Evolutionary conservation across 2,329 filamentous ascomycete genomes (phyloP).

Genomic region (Trichoderma hamatum): DNA sequence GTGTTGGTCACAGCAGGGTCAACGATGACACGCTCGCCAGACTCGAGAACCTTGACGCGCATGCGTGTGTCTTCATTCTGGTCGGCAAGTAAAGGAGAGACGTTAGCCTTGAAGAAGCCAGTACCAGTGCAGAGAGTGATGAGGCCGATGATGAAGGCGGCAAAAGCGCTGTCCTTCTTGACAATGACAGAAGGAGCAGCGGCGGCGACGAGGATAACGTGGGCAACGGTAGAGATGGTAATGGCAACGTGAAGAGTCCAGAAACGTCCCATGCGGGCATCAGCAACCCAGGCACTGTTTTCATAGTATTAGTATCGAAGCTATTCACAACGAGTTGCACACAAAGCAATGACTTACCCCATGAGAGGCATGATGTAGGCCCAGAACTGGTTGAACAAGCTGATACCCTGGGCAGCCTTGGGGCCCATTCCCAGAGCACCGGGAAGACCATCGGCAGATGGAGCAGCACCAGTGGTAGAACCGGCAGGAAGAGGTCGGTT

Average conservation of each 20-base stretch:
- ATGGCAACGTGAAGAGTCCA: conserved; percentile 72
- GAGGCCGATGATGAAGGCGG: conserved; percentile 69
- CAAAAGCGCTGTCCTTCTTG: conserved; percentile 60
- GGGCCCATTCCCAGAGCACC: conserved; percentile 63
- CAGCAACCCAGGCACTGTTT: conserved; percentile 58
- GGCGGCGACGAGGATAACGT: conserved; percentile 66
- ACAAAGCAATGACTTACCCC: conserved; percentile 45
- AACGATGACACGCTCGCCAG: conserved; percentile 69
- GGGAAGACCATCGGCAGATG: conserved; percentile 41
- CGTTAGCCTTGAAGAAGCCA: conserved; percentile 81
- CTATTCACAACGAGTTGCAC: too few relatives aligned
- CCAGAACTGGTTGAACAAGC: conserved; percentile 63
- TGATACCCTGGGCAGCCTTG: conserved; percentile 54
- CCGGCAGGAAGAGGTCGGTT: conserved; percentile 56
- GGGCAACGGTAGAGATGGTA: conserved; percentile 65
- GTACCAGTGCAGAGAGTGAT: conserved; percentile 63
- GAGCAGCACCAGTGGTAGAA: conserved; percentile 56
- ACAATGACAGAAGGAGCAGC: conserved; percentile 66
- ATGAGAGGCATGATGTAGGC: conserved; percentile 62
- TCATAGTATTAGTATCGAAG: not conserved
- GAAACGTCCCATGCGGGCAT: conserved; percentile 73
- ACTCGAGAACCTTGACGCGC: conserved; percentile 54
- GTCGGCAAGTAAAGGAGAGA: conserved; percentile 71
- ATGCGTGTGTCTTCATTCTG: conserved; percentile 65
- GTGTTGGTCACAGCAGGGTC: conserved; percentile 70